Evolutionary conservation across 768 basidiomycete genomes (phyloP).

Genomic region (Cystofilobasidium ferigula): DNA sequence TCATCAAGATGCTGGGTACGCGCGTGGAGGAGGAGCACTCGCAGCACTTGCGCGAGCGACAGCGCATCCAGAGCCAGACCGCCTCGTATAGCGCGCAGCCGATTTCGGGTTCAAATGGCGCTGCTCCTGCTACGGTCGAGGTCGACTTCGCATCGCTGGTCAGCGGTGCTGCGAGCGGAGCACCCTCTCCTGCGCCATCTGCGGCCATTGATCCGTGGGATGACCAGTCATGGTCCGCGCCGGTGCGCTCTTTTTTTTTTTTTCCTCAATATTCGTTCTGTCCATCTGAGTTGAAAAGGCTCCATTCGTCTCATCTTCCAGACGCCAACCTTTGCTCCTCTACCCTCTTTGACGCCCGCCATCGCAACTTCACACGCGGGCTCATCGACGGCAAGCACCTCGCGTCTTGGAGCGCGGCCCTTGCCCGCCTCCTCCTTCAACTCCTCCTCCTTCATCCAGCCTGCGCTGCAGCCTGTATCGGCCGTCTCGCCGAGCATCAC

Average conservation of each 20-base stretch:
- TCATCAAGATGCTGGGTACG: conserved; percentile 46
- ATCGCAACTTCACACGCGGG: conserved; percentile 5
- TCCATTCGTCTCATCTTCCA: too few relatives aligned
- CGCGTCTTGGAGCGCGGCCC: conserved; percentile 10
- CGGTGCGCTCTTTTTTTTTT: too few relatives aligned
- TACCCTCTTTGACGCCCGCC: too few relatives aligned
- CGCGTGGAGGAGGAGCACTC: conserved; percentile 87
- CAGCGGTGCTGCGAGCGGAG: conserved; percentile 31
- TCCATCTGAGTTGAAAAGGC: too few relatives aligned
- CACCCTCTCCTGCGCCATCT: conserved; percentile 38
- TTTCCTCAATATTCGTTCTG: too few relatives aligned
- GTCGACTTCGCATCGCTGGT: conserved; percentile 83
- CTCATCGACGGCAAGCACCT: background rate
- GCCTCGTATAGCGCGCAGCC: conserved; percentile 20
- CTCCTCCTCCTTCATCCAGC: conserved; percentile 2
- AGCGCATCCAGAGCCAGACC: conserved; percentile 65
- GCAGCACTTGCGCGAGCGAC: conserved; percentile 84
- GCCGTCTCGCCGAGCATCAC: background rate
- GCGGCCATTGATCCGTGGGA: conserved; percentile 52
- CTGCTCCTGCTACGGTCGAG: conserved; percentile 36
- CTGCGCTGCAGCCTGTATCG: background rate
- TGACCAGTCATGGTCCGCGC: conserved; percentile 76
- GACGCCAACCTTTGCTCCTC: too few relatives aligned
- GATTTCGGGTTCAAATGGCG: conserved; percentile 38
- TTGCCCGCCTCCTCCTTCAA: conserved; percentile 16